Evolutionary conservation across 352 stramenopile species (phyloP).

Genomic region (Poterioochromonas sp.): DNA sequence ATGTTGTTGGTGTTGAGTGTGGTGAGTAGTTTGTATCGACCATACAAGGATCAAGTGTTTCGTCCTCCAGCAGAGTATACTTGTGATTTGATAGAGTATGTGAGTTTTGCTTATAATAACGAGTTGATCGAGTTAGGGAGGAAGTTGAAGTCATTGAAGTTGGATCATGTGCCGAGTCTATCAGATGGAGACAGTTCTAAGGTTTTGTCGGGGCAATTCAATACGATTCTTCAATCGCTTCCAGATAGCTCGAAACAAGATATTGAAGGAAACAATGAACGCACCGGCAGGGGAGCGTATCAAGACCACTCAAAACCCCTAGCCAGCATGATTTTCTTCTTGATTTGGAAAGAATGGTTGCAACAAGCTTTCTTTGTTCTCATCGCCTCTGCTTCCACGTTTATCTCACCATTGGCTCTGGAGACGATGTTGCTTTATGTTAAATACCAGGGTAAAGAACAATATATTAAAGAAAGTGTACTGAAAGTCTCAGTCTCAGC

Average conservation of each 20-base stretch:
- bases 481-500: background rate
- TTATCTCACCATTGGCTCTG: background rate
- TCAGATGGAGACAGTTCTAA: background rate
- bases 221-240: background rate
- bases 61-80: background rate
- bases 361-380: background rate
- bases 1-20: too few species aligned
- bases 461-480: background rate
- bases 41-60: too few species aligned
- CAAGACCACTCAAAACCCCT: too few species aligned
- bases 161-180: background rate
- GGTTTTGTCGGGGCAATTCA: background rate
- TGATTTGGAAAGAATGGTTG: background rate
- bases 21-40: too few species aligned
- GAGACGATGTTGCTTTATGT: conserved; percentile 19
- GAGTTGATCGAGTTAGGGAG: background rate
- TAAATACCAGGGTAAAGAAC: background rate
- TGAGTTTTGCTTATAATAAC: background rate
- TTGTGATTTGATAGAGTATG: background rate
- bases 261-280: too few species aligned
- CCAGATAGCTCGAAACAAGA: background rate
- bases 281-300: too few species aligned
- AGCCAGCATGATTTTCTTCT: background rate
- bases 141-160: background rate
- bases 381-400: background rate